Percentiles rank a stretch among this genome's conserved stretches.
Conservation (phyloP, 2,329 filamentous ascomycete species). For the Botrytis sinoallii region DNA sequence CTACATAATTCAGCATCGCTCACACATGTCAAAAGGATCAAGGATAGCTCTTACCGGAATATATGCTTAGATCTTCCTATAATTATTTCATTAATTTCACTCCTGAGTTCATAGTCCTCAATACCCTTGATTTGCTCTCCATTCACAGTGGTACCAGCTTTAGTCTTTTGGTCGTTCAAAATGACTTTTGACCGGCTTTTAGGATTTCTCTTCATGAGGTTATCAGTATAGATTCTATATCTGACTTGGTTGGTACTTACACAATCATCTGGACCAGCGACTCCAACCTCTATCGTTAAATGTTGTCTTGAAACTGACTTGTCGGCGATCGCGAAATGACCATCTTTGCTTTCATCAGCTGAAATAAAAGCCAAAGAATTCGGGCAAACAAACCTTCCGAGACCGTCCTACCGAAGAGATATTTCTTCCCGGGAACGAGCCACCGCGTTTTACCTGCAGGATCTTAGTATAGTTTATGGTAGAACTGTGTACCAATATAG, state of each 20-base stretch:
- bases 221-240: background rate
- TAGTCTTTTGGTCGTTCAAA: conserved; percentile 78
- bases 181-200: conserved; percentile 61
- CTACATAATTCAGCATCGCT: conserved; percentile 42
- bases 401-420: conserved; percentile 78
- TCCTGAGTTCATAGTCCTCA: conserved; percentile 50
- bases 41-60: conserved; percentile 49
- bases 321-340: conserved; percentile 67
- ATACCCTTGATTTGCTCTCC: conserved; percentile 65
- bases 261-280: conserved; percentile 63
- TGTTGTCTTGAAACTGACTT: conserved; percentile 88
- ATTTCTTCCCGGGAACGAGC: conserved; percentile 81
- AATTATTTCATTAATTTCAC: conserved; percentile 60
- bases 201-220: conserved; percentile 24
- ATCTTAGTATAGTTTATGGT: background rate
- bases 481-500: background rate
- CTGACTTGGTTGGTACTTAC: conserved; percentile 44
- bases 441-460: conserved; percentile 67
- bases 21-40: conserved; percentile 17
- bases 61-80: conserved; percentile 67
- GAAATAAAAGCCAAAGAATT: background rate
- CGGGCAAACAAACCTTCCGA: conserved; percentile 51
- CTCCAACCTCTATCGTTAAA: conserved; percentile 69
- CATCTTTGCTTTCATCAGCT: conserved; percentile 45
- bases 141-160: conserved; percentile 78